Conservation (phyloP, 352 stramenopile genomes). For the Globisporangium abappressorium region DNA sequence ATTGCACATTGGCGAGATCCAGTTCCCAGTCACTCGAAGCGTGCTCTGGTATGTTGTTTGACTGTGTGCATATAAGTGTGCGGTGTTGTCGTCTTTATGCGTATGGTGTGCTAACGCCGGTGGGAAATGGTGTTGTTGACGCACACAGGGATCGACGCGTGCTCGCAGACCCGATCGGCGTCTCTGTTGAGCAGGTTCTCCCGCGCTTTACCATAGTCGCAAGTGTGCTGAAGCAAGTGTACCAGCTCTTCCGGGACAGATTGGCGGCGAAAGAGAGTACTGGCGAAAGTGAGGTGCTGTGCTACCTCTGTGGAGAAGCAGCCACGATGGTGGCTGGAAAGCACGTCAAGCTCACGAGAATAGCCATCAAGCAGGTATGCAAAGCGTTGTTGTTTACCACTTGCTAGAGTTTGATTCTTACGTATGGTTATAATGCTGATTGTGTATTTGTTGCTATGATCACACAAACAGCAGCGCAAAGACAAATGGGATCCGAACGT, state of each 20-base stretch:
- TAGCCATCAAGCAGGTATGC: conserved; percentile 30
- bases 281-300: conserved; percentile 22
- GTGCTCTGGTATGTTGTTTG: conserved; percentile 48
- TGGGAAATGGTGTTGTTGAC: not conserved
- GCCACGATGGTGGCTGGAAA: conserved; percentile 11
- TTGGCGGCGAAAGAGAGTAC: conserved; percentile 11
- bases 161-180: conserved; percentile 33
- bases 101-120: not conserved
- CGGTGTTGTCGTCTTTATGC: not conserved
- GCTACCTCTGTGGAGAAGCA: conserved; percentile 37
- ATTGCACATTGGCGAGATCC: conserved; percentile 53
- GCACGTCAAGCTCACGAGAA: conserved; percentile 14
- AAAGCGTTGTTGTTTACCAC: not conserved
- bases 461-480: conserved; percentile 10
- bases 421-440: not conserved
- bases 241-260: conserved; percentile 24
- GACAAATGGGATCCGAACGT: conserved; percentile 18
- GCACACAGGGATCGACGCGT: conserved; percentile 54
- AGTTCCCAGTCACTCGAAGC: conserved; percentile 63
- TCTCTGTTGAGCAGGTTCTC: conserved; percentile 45
- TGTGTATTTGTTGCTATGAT: conserved; percentile 3
- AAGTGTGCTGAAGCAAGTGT: conserved; percentile 47
- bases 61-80: conserved; percentile 1
- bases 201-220: conserved; percentile 45
- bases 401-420: not conserved